These are phyloP conservation scores for Penicillium glabrum DNA, from an alignment of 2,329 filamentous ascomycete species.

Conservation along the genomic window DNA sequence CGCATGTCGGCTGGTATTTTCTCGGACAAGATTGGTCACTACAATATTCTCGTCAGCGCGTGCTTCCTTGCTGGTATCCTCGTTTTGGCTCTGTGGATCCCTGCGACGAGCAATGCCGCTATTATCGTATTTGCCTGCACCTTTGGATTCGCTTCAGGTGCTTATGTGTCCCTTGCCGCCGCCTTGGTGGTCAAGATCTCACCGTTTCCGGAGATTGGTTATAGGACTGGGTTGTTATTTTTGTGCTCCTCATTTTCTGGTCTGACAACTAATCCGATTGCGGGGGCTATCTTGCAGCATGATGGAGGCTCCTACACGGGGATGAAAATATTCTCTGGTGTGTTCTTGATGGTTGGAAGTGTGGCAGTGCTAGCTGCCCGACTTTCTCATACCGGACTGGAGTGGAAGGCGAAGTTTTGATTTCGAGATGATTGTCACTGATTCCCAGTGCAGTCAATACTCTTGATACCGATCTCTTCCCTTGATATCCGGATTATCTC, in stretches of 20 bases:
- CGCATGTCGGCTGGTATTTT: slow-evolving; percentile 12
- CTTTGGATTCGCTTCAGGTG: slow-evolving; percentile 66
- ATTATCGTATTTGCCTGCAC: slow-evolving; percentile 63
- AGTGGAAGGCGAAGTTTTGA: slow-evolving; percentile 10
- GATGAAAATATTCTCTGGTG: slow-evolving; percentile 65
- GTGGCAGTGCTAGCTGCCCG: neutral
- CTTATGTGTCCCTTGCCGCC: slow-evolving; percentile 60
- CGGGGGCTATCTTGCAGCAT: slow-evolving; percentile 55
- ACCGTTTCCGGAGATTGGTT: slow-evolving; percentile 65
- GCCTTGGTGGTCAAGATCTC: slow-evolving; percentile 64
- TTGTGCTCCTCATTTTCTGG: slow-evolving; percentile 62
- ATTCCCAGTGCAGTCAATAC: neutral
- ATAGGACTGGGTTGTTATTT: slow-evolving; percentile 62
- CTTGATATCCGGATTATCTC: neutral
- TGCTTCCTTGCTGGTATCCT: slow-evolving; percentile 10
- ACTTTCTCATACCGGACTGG: neutral
- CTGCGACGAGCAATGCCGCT: slow-evolving; percentile 49
- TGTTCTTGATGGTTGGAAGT: slow-evolving; percentile 46
- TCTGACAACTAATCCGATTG: slow-evolving; percentile 66
- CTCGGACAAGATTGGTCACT: slow-evolving; percentile 17
- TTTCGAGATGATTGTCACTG: neutral
- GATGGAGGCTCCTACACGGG: slow-evolving; percentile 57
- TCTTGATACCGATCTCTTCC: neutral
- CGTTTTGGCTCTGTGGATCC: slow-evolving; percentile 19
- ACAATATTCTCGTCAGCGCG: slow-evolving; percentile 17